Conservation (phyloP, 164 flowering plant species). For the Vitis amurensis region DNA sequence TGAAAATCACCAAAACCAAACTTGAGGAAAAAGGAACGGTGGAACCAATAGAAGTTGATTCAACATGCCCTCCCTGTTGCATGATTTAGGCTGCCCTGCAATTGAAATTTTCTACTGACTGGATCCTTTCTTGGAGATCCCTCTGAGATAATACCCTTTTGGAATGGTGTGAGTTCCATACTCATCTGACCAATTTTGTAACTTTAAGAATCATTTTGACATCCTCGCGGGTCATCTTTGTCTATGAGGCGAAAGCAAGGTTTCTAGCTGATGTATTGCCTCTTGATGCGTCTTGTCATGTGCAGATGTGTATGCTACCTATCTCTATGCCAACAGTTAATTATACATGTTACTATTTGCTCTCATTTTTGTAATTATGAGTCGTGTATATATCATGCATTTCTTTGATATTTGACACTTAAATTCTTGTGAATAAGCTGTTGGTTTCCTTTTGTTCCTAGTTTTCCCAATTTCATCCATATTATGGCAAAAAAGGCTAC, state of each 20-base stretch:
- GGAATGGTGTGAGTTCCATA: not conserved
- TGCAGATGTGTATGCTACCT: not conserved
- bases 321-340: too few species aligned
- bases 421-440: too few species aligned
- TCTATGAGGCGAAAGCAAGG: not conserved
- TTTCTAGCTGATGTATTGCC: not conserved
- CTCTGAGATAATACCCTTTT: slow-evolving; percentile 1
- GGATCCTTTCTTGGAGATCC: not conserved
- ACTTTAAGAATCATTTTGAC: not conserved
- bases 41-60: not conserved
- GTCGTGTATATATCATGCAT: too few species aligned
- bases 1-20: not conserved
- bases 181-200: slow-evolving; percentile 24
- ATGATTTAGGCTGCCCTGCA: not conserved
- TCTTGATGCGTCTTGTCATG: not conserved
- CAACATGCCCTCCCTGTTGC: not conserved
- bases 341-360: too few species aligned
- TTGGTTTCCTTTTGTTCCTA: too few species aligned
- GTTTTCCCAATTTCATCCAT: too few species aligned
- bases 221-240: not conserved
- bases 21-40: not conserved
- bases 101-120: not conserved
- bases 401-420: too few species aligned
- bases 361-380: too few species aligned
- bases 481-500: too few species aligned